A percentile compares a stretch with the other conserved stretches of the same genome.
Conservation (phyloP, 106 monocot genomes). For the Phalaenopsis equestris region DNA sequence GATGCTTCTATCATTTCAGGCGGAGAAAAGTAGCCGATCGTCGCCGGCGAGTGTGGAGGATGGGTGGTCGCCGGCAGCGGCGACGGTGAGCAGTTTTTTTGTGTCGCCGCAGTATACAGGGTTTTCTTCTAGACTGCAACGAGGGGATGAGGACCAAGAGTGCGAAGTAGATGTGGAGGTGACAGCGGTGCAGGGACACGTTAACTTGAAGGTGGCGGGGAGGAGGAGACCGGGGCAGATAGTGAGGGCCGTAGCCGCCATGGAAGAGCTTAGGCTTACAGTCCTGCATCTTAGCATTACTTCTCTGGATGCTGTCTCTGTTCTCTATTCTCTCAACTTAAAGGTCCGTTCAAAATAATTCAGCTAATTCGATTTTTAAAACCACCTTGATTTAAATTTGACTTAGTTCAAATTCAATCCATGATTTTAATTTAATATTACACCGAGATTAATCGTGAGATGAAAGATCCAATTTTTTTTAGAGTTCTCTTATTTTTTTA, state of each 20-base stretch:
- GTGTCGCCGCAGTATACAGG: constrained; percentile 68
- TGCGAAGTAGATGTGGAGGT: constrained; percentile 65
- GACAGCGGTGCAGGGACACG: constrained; percentile 66
- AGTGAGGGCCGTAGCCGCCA: constrained; percentile 40
- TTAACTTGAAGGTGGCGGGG: constrained; percentile 54
- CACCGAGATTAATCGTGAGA: no score
- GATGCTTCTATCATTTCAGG: constrained; percentile 47
- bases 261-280: constrained; percentile 64
- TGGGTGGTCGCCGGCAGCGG: background rate
- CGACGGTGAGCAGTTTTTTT: constrained; percentile 26
- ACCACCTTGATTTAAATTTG: no score
- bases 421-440: no score
- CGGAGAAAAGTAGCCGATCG: constrained; percentile 30
- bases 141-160: background rate
- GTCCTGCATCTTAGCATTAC: constrained; percentile 75
- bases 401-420: no score
- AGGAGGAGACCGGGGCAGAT: constrained; percentile 43
- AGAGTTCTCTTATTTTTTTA: no score
- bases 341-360: constrained; percentile 35
- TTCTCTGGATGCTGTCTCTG: constrained; percentile 31
- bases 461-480: no score
- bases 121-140: constrained; percentile 13
- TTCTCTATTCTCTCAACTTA: constrained; percentile 80
- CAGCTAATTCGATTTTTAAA: no score
- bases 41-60: background rate